Percentiles rank a stretch among this genome's conserved stretches.
These are phyloP conservation scores for Tetrahymena malaccensis DNA, from an alignment of 73 alveolate species.

Conservation along the genomic window DNA sequence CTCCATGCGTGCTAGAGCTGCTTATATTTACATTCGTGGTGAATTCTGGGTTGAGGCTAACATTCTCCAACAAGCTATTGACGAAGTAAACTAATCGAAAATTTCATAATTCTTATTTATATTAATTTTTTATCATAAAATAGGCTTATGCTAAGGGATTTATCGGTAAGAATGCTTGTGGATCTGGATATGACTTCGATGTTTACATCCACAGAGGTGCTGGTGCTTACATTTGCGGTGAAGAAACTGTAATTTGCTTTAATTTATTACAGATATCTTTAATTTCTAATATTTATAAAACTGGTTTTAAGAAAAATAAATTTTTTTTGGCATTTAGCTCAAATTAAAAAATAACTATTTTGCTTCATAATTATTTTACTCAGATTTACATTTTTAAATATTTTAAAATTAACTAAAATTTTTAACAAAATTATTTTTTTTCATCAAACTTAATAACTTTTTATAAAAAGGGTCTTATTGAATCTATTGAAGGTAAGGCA, in stretches of 20 bases:
- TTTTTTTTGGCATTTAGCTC: too few species aligned
- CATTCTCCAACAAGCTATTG: conserved; percentile 49
- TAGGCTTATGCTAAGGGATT: conserved; percentile 55
- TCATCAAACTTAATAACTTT: background rate
- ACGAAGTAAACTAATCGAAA: conserved; percentile 7
- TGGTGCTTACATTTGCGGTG: conserved; percentile 89
- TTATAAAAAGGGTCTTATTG: conserved; percentile 49
- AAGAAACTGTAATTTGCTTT: conserved; percentile 54
- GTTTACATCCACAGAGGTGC: conserved; percentile 70
- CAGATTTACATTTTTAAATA: too few species aligned
- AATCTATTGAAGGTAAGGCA: conserved; percentile 80
- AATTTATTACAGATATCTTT: background rate
- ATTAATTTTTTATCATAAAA: background rate
- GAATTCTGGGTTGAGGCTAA: conserved; percentile 69
- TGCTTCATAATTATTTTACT: too few species aligned
- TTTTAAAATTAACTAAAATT: too few species aligned
- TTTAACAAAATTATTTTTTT: too few species aligned
- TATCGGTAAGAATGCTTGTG: conserved; percentile 67
- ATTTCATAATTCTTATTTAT: too few species aligned
- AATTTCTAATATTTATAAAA: too few species aligned
- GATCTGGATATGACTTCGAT: conserved; percentile 60
- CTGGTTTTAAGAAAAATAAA: too few species aligned
- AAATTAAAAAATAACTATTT: too few species aligned
- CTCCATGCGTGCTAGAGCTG: conserved; percentile 70
- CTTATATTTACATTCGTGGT: conserved; percentile 64